Evolutionary conservation across 495 filamentous ascomycete genomes (phyloP), one percentile per base, ranked within the genome.

Genomic region (Chaetomium tenue): DNA sequence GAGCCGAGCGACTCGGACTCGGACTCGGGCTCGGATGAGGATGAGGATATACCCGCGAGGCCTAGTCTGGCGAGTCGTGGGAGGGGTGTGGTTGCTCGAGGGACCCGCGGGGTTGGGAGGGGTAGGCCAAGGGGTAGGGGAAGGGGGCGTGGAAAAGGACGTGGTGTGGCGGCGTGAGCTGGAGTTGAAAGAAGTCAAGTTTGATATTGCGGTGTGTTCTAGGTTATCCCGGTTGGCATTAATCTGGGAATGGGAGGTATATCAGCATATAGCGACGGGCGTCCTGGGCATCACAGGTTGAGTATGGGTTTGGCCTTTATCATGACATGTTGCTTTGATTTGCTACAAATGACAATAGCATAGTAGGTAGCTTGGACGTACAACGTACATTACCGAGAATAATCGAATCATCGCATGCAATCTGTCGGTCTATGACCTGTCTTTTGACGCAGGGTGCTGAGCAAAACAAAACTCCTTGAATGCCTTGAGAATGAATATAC

Each of bases 21-120:
- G 22, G 68, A 67, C 16, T n/a, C n/a, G n/a, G n/a, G n/a, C n/a
- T n/a, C n/a, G n/a, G n/a, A n/a, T n/a, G 70, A 70, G 30, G 71
- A 69, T n/a, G 64, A 74, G 16, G 73, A 77, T 58, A 76, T 74
- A 13, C 72, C 72, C 20, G 72, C 68, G n/a, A 64, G 60, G 66
- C 50, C 46, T 6, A 44, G 60, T 3, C 12, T 60, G 26, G 57
- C 61, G 16, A 23, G 46, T 57, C 5, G 42, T 58, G 22, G 57
- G 60, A 9, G 55, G 42, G 50, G 37, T 0, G 13, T 18, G 18
- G 40, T 26, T 53, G 23, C 44, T 28, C 23, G 51, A 8, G 26
- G 52, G 42, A 66, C 30, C 25, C 42, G 33, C 42, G 58, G 12
- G 51, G 47, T 6, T 30, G 6, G 44, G 2, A 58, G 61, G 47